A percentile compares a stretch with the other conserved stretches of the same genome.
These are phyloP conservation scores for Cladosporium sp. DNA, from an alignment of 2,329 filamentous ascomycete species.

Conservation along the genomic window DNA sequence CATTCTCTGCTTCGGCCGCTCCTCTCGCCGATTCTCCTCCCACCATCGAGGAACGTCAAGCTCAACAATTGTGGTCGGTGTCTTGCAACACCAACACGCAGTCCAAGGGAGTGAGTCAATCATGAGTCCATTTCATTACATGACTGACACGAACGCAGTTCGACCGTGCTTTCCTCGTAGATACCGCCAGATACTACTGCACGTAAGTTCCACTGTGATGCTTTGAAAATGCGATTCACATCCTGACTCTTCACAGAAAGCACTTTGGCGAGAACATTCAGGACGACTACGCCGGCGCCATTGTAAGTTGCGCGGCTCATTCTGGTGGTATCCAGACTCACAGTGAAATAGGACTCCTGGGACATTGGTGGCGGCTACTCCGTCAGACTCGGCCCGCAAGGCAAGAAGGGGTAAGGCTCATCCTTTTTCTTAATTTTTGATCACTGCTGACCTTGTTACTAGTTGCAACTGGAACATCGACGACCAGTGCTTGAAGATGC, in stretches of 20 bases:
- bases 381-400: not conserved
- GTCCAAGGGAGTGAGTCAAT: not conserved
- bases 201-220: not conserved
- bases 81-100: not conserved
- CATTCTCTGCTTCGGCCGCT: not conserved
- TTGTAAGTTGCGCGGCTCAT: not conserved
- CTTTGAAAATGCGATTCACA: too few species aligned
- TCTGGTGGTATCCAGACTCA: not conserved
- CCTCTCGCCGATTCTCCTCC: not conserved
- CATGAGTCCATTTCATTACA: not conserved
- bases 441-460: not conserved
- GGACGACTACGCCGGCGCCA: not conserved
- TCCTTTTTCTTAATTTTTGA: too few species aligned
- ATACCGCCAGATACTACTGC: not conserved
- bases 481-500: not conserved
- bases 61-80: not conserved
- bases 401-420: not conserved
- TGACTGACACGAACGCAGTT: not conserved
- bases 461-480: not conserved
- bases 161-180: not conserved
- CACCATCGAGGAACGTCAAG: not conserved
- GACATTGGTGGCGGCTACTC: not conserved
- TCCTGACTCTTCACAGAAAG: not conserved
- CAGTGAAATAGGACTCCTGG: not conserved
- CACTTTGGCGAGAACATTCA: not conserved